These are phyloP conservation scores for Pseudogymnoascus sp. DNA, from an alignment of 2,329 filamentous ascomycete species.

Conservation along the genomic window DNA sequence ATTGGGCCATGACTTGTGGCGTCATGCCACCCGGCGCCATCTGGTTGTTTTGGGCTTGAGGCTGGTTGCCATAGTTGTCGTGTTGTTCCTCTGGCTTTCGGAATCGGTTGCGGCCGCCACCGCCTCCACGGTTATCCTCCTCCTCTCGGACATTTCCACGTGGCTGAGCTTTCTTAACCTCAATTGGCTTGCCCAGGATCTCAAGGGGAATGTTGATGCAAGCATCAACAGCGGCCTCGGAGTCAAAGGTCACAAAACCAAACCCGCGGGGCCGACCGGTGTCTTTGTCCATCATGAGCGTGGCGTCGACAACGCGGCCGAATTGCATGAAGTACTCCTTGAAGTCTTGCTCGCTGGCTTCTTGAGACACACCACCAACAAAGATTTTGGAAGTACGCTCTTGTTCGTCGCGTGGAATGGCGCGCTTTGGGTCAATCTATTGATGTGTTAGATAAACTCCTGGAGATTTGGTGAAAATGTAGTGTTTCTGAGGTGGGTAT, in stretches of 20 bases:
- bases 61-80: constrained; percentile 34
- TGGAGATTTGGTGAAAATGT: neutral
- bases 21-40: constrained; percentile 62
- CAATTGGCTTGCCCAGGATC: constrained; percentile 92
- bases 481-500: constrained; percentile 21
- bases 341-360: constrained; percentile 93
- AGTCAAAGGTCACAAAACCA: constrained; percentile 97
- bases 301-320: constrained; percentile 91
- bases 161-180: constrained; percentile 96
- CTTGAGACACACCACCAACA: constrained; percentile 93
- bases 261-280: constrained; percentile 95
- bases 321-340: constrained; percentile 96
- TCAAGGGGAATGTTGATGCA: constrained; percentile 78
- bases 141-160: constrained; percentile 90
- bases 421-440: constrained; percentile 95
- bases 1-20: constrained; percentile 95
- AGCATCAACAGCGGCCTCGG: constrained; percentile 85
- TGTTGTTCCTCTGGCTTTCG: constrained; percentile 43
- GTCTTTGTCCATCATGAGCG: constrained; percentile 99
- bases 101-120: constrained; percentile 47
- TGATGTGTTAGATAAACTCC: constrained; percentile 12
- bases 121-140: constrained; percentile 58
- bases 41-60: constrained; percentile 26
- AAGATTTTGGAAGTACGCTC: constrained; percentile 99
- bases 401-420: constrained; percentile 94